Evolutionary conservation across 768 basidiomycete genomes (phyloP).

Genomic region (Lepiota brunneoincarnata): DNA sequence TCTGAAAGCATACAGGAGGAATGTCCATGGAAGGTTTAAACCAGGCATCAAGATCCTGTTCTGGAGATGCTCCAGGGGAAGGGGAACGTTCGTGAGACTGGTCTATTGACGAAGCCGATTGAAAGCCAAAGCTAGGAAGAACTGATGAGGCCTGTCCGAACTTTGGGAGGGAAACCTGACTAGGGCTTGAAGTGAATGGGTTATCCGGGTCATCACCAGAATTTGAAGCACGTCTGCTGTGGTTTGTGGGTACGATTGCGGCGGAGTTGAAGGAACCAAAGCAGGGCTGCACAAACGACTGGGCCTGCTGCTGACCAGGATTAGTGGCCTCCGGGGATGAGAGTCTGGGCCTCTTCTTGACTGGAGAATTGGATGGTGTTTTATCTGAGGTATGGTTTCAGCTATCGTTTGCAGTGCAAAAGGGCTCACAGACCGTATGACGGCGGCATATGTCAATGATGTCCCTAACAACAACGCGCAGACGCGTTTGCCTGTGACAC

Average conservation of each 20-base stretch:
- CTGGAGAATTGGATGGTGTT: conserved; percentile 9
- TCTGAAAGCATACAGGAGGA: conserved; percentile 31
- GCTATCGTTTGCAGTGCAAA: neutral
- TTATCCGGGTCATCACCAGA: conserved; percentile 38
- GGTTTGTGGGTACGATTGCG: neutral
- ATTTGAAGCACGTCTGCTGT: conserved; percentile 5
- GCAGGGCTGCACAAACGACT: neutral
- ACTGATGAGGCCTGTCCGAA: neutral
- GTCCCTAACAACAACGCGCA: neutral
- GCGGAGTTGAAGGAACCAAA: conserved; percentile 3
- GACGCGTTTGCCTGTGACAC: conserved; percentile 14
- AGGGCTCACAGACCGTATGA: conserved; percentile 3
- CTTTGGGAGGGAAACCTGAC: neutral
- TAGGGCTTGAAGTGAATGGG: conserved; percentile 27
- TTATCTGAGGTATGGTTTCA: neutral
- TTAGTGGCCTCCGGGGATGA: conserved; percentile 1
- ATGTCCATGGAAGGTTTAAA: conserved; percentile 36
- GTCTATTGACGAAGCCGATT: conserved; percentile 18
- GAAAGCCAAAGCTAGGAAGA: conserved; percentile 24
- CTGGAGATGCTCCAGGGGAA: conserved; percentile 36
- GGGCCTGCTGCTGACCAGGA: neutral
- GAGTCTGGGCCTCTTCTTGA: conserved; percentile 7
- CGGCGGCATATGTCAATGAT: neutral
- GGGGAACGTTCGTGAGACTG: conserved; percentile 28
- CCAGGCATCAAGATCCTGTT: conserved; percentile 47